phyloP scores from a whole-genome alignment of 192 early-diverging fungal species.

The Diversispora epigaea region DNA sequence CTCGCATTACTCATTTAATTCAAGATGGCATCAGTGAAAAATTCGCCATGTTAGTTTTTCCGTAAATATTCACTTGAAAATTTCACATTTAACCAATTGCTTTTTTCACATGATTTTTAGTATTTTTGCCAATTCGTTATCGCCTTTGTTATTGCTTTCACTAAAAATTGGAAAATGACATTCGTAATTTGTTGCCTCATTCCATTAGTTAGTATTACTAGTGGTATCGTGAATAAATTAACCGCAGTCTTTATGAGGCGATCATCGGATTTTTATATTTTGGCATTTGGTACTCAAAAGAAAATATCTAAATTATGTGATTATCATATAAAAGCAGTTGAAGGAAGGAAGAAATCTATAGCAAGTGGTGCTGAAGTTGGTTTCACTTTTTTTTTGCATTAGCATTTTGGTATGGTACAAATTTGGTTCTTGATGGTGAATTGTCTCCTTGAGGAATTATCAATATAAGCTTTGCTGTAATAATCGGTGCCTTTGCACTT shows the following conservation, averaged over 20 bases:
- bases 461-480: conserved; percentile 71
- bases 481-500: conserved; percentile 68
- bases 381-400: conserved; percentile 40
- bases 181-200: conserved; percentile 64
- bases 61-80: too few relatives aligned
- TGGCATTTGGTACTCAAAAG: conserved; percentile 65
- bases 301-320: conserved; percentile 49
- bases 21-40: conserved; percentile 91
- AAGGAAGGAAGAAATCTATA: conserved; percentile 47
- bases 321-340: conserved; percentile 38
- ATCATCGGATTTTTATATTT: conserved; percentile 60
- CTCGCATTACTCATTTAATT: conserved; percentile 82
- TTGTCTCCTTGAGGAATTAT: conserved; percentile 33
- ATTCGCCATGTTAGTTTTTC: conserved; percentile 52
- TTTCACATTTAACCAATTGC: background rate
- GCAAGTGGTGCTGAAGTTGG: conserved; percentile 44
- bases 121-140: conserved; percentile 59
- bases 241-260: conserved; percentile 43
- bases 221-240: conserved; percentile 60
- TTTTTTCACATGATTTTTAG: background rate
- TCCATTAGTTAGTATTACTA: conserved; percentile 65
- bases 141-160: conserved; percentile 63
- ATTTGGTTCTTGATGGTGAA: too few relatives aligned
- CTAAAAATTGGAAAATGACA: conserved; percentile 58
- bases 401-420: too few relatives aligned